Base-by-base conservation (phyloP, 768 basidiomycete genomes). In the Scleroderma citrinum region DNA sequence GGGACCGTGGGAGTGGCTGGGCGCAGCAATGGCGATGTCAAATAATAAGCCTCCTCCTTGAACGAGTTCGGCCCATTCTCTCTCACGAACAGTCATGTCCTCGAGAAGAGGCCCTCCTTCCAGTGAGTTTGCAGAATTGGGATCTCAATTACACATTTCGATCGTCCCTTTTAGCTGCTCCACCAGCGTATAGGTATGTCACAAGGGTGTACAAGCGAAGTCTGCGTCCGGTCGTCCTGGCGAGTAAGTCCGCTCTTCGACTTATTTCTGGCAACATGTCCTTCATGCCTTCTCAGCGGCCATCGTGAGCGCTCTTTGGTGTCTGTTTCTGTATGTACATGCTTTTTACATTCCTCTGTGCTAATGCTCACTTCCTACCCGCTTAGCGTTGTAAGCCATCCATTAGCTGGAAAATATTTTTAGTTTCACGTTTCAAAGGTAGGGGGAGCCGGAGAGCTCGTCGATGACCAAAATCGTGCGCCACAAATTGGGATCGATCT, bases 141-240 rank as follows among this genome's bases (percentile, higher is more conserved):
- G 7, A 40, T 16, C 21, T 42, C 12, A 26, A 29, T 16, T 11
- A 32, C 14, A 12, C 23, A 29, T 41, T 31, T n/a, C 31, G 5
- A 19, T 30, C n/a, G 14, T 13, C 20, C 8, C 17, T n/a, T 21
- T 55, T 59, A 82, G 69, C 73, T 48, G 56, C 76, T 48, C 72
- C 79, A 19, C 81, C 82, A 3, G 69, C 78, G 2, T 85, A 82
- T 67, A 73, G 75, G n/a, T 79, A 80, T 60, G 75, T 79, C 16
- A 72, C 71, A 34, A 74, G 77, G 54, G 60, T 80, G 23, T 86
- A 83, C 54, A 68, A 64, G 51, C 67, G 72, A 46, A 86, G 72
- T 59, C 59, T 88, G 50, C 71, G 87, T 21, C 83, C 87, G 11
- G 59, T 82, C n/a, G 76, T 89, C 17, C 51, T 73, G 19, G 55